Evolutionary conservation across 805 yeast genomes (phyloP).

Genomic region (Lachancea sp.): DNA sequence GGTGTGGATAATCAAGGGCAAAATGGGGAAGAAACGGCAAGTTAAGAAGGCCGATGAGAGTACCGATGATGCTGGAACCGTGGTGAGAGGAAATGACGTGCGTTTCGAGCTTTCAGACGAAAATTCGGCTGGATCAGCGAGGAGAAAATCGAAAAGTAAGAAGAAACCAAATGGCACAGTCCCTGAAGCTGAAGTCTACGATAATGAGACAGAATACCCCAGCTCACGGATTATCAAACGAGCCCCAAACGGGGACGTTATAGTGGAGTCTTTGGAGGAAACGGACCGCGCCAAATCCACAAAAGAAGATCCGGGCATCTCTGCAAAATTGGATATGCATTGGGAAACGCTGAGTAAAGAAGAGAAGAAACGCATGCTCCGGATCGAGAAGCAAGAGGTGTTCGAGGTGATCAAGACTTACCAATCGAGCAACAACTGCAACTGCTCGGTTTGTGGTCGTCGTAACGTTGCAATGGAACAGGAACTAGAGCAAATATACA

Average conservation of each 20-base stretch:
- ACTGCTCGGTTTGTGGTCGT: conserved; percentile 73
- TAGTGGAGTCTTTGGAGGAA: conserved; percentile 45
- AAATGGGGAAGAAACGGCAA: conserved; percentile 8
- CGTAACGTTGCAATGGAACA: conserved; percentile 65
- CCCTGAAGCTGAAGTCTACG: conserved; percentile 41
- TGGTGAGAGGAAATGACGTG: conserved; percentile 6
- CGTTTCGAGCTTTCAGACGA: conserved; percentile 6
- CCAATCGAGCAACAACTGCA: conserved; percentile 47
- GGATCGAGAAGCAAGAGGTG: conserved; percentile 63
- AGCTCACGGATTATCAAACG: conserved; percentile 63
- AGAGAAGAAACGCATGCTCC: conserved; percentile 54
- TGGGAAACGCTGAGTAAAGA: conserved; percentile 64
- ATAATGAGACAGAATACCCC: conserved; percentile 62
- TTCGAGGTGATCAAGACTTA: conserved; percentile 56
- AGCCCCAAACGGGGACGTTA: conserved; percentile 69
- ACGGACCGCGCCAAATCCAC: conserved; percentile 4
- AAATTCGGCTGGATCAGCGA: conserved; percentile 16
- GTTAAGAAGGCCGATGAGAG: conserved; percentile 4
- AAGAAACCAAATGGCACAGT: conserved; percentile 10
- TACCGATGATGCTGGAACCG: conserved; percentile 2
- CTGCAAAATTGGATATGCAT: conserved; percentile 32
- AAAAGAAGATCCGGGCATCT: conserved; percentile 1
- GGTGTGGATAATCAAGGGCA: background rate
- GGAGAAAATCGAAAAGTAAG: conserved; percentile 21
- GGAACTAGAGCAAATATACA: conserved; percentile 69